These are phyloP conservation scores for Ambrosia trifida DNA, from an alignment of 129 eudicot species.

Conservation along the genomic window DNA sequence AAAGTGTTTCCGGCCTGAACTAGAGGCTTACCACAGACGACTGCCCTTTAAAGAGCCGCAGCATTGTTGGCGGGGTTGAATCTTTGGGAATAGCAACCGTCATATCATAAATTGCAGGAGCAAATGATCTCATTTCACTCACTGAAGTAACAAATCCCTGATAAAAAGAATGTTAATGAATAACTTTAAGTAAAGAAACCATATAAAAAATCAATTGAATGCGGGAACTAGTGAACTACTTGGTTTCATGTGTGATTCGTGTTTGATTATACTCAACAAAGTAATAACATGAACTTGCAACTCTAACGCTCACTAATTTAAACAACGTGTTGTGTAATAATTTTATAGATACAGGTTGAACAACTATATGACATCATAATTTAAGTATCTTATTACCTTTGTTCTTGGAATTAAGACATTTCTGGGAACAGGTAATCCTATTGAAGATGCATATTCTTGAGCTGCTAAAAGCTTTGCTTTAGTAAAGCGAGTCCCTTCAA, in stretches of 20 bases:
- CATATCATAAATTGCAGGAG: slow-evolving; percentile 82
- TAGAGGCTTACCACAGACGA: slow-evolving; percentile 69
- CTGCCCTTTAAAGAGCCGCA: slow-evolving; percentile 81
- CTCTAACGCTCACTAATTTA: not conserved
- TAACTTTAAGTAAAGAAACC: not conserved
- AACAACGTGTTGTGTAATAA: not conserved
- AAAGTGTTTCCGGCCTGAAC: not conserved
- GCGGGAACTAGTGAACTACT: slow-evolving; percentile 12
- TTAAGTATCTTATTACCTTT: slow-evolving; percentile 47
- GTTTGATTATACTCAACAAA: not conserved
- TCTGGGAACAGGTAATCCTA: slow-evolving; percentile 80
- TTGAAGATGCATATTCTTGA: slow-evolving; percentile 85
- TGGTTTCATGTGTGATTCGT: slow-evolving; percentile 12
- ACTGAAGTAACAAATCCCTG: slow-evolving; percentile 97
- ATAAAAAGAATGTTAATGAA: slow-evolving; percentile 3
- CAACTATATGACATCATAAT: not conserved
- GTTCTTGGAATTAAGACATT: slow-evolving; percentile 94
- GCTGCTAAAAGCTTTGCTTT: slow-evolving; percentile 88
- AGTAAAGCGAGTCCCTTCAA: slow-evolving; percentile 91
- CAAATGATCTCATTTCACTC: slow-evolving; percentile 85
- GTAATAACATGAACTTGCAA: not conserved
- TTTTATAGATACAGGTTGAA: slow-evolving; percentile 13
- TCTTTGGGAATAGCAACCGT: slow-evolving; percentile 78
- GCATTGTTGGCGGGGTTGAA: slow-evolving; percentile 81
- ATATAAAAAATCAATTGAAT: slow-evolving; percentile 8